Conservation (phyloP, 371 early-diverging fungal species). For the Apophysomyces ossiformis region DNA sequence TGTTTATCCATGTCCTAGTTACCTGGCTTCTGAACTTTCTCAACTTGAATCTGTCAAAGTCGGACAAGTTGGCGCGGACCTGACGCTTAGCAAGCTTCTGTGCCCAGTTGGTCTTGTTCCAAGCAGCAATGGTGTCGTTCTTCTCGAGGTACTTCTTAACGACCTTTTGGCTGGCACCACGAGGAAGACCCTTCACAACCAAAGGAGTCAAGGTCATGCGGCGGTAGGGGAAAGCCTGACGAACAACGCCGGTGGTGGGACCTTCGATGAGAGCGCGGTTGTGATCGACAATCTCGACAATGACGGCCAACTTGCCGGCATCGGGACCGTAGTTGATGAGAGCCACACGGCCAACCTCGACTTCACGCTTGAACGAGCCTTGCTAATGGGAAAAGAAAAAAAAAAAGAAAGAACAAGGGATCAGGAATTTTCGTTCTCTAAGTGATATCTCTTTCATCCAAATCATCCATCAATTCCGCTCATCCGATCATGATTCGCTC, state of each 20-base stretch:
- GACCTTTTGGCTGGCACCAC: slow-evolving; percentile 77
- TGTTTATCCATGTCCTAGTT: slow-evolving; percentile 19
- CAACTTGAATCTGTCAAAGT: slow-evolving; percentile 98
- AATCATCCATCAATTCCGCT: background rate
- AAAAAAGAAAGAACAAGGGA: background rate
- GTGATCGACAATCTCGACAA: slow-evolving; percentile 99
- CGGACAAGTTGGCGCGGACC: slow-evolving; percentile 81
- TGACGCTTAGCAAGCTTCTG: slow-evolving; percentile 88
- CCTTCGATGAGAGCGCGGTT: slow-evolving; percentile 97
- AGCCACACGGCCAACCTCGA: slow-evolving; percentile 98
- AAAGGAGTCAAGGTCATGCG: slow-evolving; percentile 90
- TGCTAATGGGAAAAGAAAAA: slow-evolving; percentile 29
- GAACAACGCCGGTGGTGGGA: slow-evolving; percentile 94
- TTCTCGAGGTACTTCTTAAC: slow-evolving; percentile 88
- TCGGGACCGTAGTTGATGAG: slow-evolving; percentile 93
- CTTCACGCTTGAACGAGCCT: slow-evolving; percentile 84
- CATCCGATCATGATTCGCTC: slow-evolving; percentile 16
- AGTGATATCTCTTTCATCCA: background rate
- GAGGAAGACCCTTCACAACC: slow-evolving; percentile 86
- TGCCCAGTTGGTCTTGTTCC: slow-evolving; percentile 92
- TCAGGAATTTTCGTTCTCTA: too few relatives aligned
- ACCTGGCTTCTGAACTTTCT: slow-evolving; percentile 84
- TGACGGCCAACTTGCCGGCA: slow-evolving; percentile 96
- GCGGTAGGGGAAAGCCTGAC: slow-evolving; percentile 87
- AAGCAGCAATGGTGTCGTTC: slow-evolving; percentile 78